Base-by-base conservation (phyloP, 129 eudicot genomes). In the Erigeron canadensis region DNA sequence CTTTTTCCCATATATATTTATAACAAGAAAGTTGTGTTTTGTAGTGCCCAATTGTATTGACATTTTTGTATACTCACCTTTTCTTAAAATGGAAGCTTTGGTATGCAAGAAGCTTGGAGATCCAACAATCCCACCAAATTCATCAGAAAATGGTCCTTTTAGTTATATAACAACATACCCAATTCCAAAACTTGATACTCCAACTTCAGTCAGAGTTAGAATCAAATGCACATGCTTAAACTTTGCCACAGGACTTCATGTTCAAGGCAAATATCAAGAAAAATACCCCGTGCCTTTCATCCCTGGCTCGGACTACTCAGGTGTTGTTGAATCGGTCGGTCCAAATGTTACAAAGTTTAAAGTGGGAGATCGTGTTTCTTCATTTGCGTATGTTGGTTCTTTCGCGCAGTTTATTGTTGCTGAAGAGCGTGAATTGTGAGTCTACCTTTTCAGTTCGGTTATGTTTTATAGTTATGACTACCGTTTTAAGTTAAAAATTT, bases 221-320 rank as follows among this genome's bases (percentile, higher is more conserved):
- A 89, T 94, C 75, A 73, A 81, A 65, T 90, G 96, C 66, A 84
- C 90, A 57, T 87, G 96, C 81, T 77, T 94, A 51, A 94, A 85
- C 66, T 94, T 63, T 74, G 97, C 97, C 6, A 87, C 80, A 65
- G 82, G 86, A 83, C 97, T 94, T 11, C 93, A 86, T 73, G 17
- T 94, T 4, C 86, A 70, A 8, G 96, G 96, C 68, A 86, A 90
- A 67, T 94, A 94, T 64, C 99, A 94, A 65, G 97, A 90, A 67
- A 94, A 90, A 67, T 77, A 76, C 61, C 64, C 86, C 0, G 39
- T 90, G 7, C 99, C 99, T 28, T 94, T 90, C 72, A 71, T 87
- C 13, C 91, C 87, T 0, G 97, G 97, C 50, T 82, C 96, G 39
- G 99, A 94, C 79, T 94, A 76, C 80, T 86, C 99, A 38, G 97